phyloP scores from a whole-genome alignment of 306 rosid species.

The Gleditsia sinensis region DNA sequence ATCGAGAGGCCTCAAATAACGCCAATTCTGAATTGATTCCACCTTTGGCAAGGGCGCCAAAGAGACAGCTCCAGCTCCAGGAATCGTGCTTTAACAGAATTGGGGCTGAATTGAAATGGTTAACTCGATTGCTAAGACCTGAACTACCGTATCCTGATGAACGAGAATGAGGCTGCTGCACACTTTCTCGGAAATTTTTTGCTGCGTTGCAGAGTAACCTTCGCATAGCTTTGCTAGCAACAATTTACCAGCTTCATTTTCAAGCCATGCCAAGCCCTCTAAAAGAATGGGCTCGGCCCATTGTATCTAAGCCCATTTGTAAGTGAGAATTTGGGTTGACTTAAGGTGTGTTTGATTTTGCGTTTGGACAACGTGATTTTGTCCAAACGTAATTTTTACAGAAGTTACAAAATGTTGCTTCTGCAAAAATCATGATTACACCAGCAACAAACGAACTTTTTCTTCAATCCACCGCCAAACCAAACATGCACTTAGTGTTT shows the following conservation, averaged over 20 bases:
- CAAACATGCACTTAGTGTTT: too few species aligned
- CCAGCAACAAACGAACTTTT: too few species aligned
- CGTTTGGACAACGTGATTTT: too few species aligned
- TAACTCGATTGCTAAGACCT: background rate
- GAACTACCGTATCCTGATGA: background rate
- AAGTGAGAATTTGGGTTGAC: too few species aligned
- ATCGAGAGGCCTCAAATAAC: conserved; percentile 34
- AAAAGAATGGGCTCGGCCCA: too few species aligned
- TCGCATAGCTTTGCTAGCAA: conserved; percentile 36
- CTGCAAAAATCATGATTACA: too few species aligned
- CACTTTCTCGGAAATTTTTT: conserved; percentile 13
- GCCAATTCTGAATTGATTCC: conserved; percentile 31
- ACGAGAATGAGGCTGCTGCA: background rate
- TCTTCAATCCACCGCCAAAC: too few species aligned
- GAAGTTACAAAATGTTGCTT: too few species aligned
- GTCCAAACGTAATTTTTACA: too few species aligned
- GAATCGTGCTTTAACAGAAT: background rate
- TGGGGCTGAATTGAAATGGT: background rate
- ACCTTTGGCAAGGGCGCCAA: conserved; percentile 23
- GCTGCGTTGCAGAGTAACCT: conserved; percentile 20
- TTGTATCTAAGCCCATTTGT: too few species aligned
- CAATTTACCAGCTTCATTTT: background rate
- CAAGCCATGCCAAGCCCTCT: too few species aligned
- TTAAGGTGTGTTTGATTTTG: too few species aligned
- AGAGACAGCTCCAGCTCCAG: conserved; percentile 31